Percentiles rank a stretch among this genome's conserved stretches.
Conservation (phyloP, 2,329 filamentous ascomycete genomes). For the Fusarium avenaceum region DNA sequence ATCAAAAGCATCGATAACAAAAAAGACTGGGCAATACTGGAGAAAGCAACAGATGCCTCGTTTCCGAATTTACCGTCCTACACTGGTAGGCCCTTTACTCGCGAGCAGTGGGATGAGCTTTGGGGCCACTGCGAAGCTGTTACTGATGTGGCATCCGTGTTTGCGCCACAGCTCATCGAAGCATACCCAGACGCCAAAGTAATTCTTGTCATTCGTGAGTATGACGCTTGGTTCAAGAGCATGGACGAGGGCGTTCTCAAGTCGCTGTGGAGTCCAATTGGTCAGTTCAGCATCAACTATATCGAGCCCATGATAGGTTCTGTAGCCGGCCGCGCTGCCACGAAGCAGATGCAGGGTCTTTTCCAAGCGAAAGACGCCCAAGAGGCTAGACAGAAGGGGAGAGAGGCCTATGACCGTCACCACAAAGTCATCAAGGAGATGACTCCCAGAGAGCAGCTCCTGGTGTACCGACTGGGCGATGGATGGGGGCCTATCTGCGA, state of each 20-base stretch:
- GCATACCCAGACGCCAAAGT: slow-evolving; percentile 54
- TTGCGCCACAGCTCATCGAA: slow-evolving; percentile 48
- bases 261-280: slow-evolving; percentile 40
- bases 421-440: slow-evolving; percentile 48
- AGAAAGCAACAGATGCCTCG: slow-evolving; percentile 50
- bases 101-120: slow-evolving; percentile 53
- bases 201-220: slow-evolving; percentile 51
- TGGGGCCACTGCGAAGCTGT: slow-evolving; percentile 50
- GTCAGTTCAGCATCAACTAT: slow-evolving; percentile 33
- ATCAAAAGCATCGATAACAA: slow-evolving; percentile 44
- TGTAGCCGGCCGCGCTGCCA: slow-evolving; percentile 42
- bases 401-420: slow-evolving; percentile 50
- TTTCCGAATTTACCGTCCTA: slow-evolving; percentile 49
- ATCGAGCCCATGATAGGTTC: slow-evolving; percentile 53
- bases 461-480: slow-evolving; percentile 52
- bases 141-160: slow-evolving; percentile 51
- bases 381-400: slow-evolving; percentile 43
- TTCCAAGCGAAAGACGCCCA: slow-evolving; percentile 43
- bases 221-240: slow-evolving; percentile 52
- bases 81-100: slow-evolving; percentile 46
- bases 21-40: slow-evolving; percentile 46
- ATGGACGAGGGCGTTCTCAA: slow-evolving; percentile 50
- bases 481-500: slow-evolving; percentile 57
- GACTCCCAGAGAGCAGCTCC: slow-evolving; percentile 44
- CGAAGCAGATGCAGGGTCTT: slow-evolving; percentile 50